These are phyloP conservation scores for Paramecium biaurelia DNA, from an alignment of 73 alveolate genomes.

Conservation along the genomic window DNA sequence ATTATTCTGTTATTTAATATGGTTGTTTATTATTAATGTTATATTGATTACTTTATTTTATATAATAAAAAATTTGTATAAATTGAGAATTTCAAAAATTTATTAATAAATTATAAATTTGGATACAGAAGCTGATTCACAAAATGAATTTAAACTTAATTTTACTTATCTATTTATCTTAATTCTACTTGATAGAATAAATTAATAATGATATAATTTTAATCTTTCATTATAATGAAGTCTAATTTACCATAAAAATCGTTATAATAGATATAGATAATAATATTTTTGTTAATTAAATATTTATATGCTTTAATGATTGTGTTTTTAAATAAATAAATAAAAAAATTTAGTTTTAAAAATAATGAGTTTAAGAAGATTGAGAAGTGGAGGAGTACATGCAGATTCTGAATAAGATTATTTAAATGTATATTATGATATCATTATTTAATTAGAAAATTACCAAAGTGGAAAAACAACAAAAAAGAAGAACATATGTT, in stretches of 20 bases:
- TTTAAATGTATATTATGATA: neutral
- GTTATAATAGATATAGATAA: neutral
- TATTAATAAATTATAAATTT: too few species aligned
- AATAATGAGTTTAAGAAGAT: neutral
- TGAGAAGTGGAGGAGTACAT: conserved; percentile 37
- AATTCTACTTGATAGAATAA: too few species aligned
- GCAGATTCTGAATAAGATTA: conserved; percentile 8
- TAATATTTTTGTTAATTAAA: neutral
- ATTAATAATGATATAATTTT: too few species aligned
- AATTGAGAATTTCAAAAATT: too few species aligned
- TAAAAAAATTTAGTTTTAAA: neutral
- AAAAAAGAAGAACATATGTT: neutral
- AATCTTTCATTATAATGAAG: too few species aligned
- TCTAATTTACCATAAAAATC: neutral
- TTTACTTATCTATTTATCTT: too few species aligned
- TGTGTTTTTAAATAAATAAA: neutral
- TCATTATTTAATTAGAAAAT: neutral
- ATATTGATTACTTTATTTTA: too few species aligned
- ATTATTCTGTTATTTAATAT: too few species aligned
- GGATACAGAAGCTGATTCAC: too few species aligned
- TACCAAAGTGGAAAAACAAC: neutral
- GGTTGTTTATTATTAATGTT: too few species aligned
- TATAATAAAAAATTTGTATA: too few species aligned
- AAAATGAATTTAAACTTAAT: too few species aligned
- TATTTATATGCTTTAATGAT: neutral